These are phyloP conservation scores for Purshia tridentata DNA, from an alignment of 306 rosid genomes.

Conservation along the genomic window DNA sequence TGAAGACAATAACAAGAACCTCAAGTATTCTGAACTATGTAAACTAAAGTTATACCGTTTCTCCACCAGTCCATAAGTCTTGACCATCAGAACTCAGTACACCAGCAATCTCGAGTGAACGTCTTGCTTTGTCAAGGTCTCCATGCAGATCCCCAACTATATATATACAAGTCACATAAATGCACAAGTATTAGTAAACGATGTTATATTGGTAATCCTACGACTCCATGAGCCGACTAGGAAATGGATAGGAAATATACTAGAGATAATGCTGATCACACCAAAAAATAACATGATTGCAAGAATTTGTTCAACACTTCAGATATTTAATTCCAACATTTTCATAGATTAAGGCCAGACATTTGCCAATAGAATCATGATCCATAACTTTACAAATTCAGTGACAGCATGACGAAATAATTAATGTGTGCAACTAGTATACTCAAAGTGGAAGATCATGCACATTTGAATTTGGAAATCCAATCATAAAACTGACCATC, in stretches of 20 bases:
- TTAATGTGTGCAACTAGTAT: too few species aligned
- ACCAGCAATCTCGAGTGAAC: conserved; percentile 89
- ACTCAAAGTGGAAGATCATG: not conserved
- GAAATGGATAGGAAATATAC: not conserved
- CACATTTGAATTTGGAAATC: conserved; percentile 13
- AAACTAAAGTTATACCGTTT: conserved; percentile 50
- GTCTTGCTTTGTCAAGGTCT: conserved; percentile 76
- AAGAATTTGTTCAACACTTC: not conserved
- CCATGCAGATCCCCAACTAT: conserved; percentile 97
- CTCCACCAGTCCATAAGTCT: conserved; percentile 88
- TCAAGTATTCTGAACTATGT: not conserved
- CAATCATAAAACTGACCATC: conserved; percentile 5
- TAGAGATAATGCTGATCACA: not conserved
- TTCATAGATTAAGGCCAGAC: too few species aligned
- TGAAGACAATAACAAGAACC: not conserved
- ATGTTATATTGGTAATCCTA: not conserved
- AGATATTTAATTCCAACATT: too few species aligned
- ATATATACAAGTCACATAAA: conserved; percentile 15
- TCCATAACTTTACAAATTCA: too few species aligned
- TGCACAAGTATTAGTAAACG: not conserved
- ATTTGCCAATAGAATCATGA: too few species aligned
- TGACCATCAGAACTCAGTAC: conserved; percentile 73
- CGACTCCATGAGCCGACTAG: too few species aligned
- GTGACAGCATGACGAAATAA: too few species aligned
- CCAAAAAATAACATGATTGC: not conserved